Evolutionary conservation across 176 grass and related monocot genomes (phyloP).

Genomic region (Juncus inflexus): DNA sequence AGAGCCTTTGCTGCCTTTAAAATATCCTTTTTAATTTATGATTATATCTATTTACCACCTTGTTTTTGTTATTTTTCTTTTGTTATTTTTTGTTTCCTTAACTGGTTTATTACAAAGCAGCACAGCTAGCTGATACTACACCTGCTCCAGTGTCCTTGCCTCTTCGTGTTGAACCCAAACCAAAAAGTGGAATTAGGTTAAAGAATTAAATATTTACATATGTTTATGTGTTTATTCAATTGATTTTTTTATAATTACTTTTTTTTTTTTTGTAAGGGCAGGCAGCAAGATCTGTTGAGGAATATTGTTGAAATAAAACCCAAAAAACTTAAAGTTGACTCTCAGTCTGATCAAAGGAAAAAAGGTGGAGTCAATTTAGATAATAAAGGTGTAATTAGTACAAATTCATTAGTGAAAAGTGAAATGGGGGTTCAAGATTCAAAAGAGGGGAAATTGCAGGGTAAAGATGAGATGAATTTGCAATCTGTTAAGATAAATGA

Average conservation of each 20-base stretch:
- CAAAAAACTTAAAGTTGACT: slow-evolving; percentile 47
- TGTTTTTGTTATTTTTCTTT: background rate
- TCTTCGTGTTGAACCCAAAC: slow-evolving; percentile 85
- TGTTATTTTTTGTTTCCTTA: slow-evolving; percentile 33
- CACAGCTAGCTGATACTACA: slow-evolving; percentile 68
- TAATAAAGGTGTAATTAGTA: slow-evolving; percentile 20
- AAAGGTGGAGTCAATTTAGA: slow-evolving; percentile 24
- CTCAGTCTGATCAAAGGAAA: slow-evolving; percentile 23
- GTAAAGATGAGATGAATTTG: slow-evolving; percentile 1
- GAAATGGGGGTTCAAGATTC: slow-evolving; percentile 20
- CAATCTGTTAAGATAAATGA: slow-evolving; percentile 24
- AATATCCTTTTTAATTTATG: slow-evolving; percentile 58
- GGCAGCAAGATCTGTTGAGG: slow-evolving; percentile 86
- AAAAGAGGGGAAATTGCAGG: background rate
- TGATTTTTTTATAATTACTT: no score
- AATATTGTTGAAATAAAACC: slow-evolving; percentile 84
- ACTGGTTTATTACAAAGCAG: slow-evolving; percentile 70
- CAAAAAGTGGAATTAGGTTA: slow-evolving; percentile 88
- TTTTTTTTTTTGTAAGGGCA: background rate
- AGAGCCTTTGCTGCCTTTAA: slow-evolving; percentile 97
- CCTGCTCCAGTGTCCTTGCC: slow-evolving; percentile 53
- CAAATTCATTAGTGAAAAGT: background rate
- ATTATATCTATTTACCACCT: no score
- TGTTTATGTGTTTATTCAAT: slow-evolving; percentile 2
- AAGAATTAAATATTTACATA: background rate